Base-by-base conservation (phyloP, 768 basidiomycete genomes). In the Tricholoma saponaceum region DNA sequence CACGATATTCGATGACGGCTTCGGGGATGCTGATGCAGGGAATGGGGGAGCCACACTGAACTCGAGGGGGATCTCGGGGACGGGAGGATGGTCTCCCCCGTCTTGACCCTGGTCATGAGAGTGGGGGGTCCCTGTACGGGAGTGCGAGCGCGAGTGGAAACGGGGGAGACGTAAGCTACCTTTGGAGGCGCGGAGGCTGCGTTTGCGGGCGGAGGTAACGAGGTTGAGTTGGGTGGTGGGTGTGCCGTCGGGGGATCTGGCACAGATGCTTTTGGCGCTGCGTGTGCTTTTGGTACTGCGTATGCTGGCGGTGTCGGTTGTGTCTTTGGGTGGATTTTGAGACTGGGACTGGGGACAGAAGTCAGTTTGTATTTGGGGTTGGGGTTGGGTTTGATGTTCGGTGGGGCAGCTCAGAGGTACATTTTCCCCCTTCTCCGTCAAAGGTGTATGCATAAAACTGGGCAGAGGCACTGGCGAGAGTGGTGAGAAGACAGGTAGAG, bases 121-220 rank as follows among this genome's bases (percentile, higher is more conserved):
- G 7, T 46, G 22, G 4, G 23, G 10, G 12, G 22, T 23, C 44
- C 12, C 28, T 30, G 47, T n/a, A 6, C 47, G 26, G 3, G 47
- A 50, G n/a, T 30, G 47, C 4, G 47, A 46, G 2, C 23, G 44
- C 12, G 44, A 49, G 28, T 47, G 58, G n/a, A 1, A 66, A 10
- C n/a, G 55, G 22, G 83, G 85, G 22, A 90, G 72, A 0, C 89
- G 82, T 7, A 92, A 71, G 64, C 86, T 89, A 22, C 83, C 79
- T 61, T 85, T 83, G 4, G 87, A 89, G 7, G 82, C 76, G 1
- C 86, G 77, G 43, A 77, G 74, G 67, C 86, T 88, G 39, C 89
- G 80, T 57, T 74, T 80, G 57, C 82, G 81, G 1, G 90, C 90
- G 4, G 90, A 85, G 4, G 79, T 78, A 2, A 92, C 76, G 7